Conservation (phyloP, 1,284 basidiomycete species). For the Inonotus hispidus region DNA sequence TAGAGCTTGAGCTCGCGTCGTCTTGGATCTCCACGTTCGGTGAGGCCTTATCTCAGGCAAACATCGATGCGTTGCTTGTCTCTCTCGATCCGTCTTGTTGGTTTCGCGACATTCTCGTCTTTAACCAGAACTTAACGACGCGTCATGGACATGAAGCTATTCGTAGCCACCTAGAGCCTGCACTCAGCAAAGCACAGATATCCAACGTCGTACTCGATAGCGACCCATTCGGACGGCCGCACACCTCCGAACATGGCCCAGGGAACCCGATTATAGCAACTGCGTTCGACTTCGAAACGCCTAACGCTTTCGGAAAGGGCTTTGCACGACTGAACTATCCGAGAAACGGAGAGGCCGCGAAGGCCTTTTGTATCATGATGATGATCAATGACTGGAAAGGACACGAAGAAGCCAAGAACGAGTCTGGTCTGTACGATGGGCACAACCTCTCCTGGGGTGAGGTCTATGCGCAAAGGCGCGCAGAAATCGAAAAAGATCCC, state of each 20-base stretch:
- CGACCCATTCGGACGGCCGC: neutral
- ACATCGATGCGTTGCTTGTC: constrained; percentile 5
- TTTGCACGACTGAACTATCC: constrained; percentile 9
- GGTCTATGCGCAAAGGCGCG: constrained; percentile 20
- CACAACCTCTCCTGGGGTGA: constrained; percentile 23
- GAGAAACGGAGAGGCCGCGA: constrained; percentile 19
- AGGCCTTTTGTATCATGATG: constrained; percentile 26
- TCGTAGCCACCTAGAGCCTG: neutral
- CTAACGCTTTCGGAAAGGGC: constrained; percentile 14
- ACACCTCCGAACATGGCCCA: neutral
- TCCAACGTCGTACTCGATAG: constrained; percentile 10
- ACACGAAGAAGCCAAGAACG: constrained; percentile 26
- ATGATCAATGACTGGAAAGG: constrained; percentile 29
- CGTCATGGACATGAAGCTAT: constrained; percentile 10
- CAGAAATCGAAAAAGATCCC: constrained; percentile 18
- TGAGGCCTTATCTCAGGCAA: neutral
- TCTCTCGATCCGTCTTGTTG: constrained; percentile 8
- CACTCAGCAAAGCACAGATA: constrained; percentile 3
- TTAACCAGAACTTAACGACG: constrained; percentile 5
- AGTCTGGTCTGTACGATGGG: constrained; percentile 20
- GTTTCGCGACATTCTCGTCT: constrained; percentile 16
- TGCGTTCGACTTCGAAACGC: constrained; percentile 16
- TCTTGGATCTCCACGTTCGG: constrained; percentile 1
- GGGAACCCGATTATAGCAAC: constrained; percentile 1
- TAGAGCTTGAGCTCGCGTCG: neutral